These are phyloP conservation scores for Penicillium canescens DNA, from an alignment of 495 filamentous ascomycete species.

Conservation along the genomic window DNA sequence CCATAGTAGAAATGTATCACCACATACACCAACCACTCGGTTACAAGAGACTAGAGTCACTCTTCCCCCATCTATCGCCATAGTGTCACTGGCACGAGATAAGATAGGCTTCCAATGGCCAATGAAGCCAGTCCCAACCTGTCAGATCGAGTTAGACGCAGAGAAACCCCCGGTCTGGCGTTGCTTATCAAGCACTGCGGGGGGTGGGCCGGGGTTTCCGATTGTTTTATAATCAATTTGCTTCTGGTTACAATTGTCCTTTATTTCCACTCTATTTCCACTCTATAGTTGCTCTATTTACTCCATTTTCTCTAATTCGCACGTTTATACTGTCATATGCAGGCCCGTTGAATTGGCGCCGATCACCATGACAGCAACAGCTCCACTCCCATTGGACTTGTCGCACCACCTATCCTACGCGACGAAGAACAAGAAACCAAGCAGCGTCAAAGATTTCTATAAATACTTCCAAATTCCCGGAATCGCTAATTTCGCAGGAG, in stretches of 20 bases:
- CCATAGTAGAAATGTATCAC: neutral
- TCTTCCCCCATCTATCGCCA: neutral
- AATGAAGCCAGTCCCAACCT: neutral
- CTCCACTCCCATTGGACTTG: conserved; percentile 64
- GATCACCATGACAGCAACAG: conserved; percentile 19
- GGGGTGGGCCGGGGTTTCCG: neutral
- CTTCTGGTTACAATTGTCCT: too few species aligned
- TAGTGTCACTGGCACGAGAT: neutral
- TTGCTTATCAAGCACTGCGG: conserved; percentile 1
- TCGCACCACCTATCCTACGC: conserved; percentile 73
- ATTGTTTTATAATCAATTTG: neutral
- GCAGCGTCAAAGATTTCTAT: conserved; percentile 75
- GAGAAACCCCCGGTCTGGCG: neutral
- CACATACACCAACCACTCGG: neutral
- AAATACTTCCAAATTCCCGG: conserved; percentile 80
- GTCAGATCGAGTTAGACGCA: neutral
- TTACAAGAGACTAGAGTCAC: neutral
- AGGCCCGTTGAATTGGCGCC: conserved; percentile 22
- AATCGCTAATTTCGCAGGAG: conserved; percentile 85
- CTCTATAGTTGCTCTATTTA: too few species aligned
- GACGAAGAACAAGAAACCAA: conserved; percentile 63
- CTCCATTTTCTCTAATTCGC: neutral
- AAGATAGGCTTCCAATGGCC: neutral
- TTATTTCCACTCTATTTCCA: too few species aligned
- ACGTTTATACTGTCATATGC: conserved; percentile 9